Percentiles rank a stretch among this genome's conserved stretches.
Evolutionary conservation across 2,329 filamentous ascomycete species (phyloP).

Genomic region (Orbilia brochopaga): DNA sequence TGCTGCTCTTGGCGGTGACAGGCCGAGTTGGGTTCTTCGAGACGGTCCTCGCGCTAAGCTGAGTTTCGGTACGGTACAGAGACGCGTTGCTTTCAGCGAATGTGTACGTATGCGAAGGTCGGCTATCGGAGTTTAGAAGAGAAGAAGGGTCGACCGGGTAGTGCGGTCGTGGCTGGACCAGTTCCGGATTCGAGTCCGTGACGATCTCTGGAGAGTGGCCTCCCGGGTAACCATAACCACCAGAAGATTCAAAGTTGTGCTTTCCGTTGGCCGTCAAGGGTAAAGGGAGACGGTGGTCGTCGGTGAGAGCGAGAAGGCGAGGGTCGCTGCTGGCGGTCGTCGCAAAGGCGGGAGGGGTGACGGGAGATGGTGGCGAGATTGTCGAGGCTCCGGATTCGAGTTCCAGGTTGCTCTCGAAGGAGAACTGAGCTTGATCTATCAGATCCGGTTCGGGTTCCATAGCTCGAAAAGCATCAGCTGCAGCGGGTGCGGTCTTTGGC

Average conservation of each 20-base stretch:
- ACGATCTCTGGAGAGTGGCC: slow-evolving; percentile 29
- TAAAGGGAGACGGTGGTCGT: slow-evolving; percentile 33
- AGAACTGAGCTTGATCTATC: slow-evolving; percentile 29
- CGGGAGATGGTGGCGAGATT: slow-evolving; percentile 44
- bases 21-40: slow-evolving; percentile 25
- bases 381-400: slow-evolving; percentile 46
- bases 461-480: slow-evolving; percentile 2
- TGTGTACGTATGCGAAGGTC: slow-evolving; percentile 25
- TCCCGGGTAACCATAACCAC: slow-evolving; percentile 25
- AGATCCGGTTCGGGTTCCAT: slow-evolving; percentile 28
- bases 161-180: slow-evolving; percentile 46
- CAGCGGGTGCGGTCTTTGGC: slow-evolving; percentile 31
- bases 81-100: slow-evolving; percentile 1
- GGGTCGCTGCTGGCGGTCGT: slow-evolving; percentile 13
- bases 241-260: slow-evolving; percentile 25
- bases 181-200: slow-evolving; percentile 36
- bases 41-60: slow-evolving; percentile 28
- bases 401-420: slow-evolving; percentile 46
- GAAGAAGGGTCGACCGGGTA: slow-evolving; percentile 39
- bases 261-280: slow-evolving; percentile 30
- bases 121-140: slow-evolving; percentile 27
- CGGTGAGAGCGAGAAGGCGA: slow-evolving; percentile 26
- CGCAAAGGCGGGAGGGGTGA: slow-evolving; percentile 48
- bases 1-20: slow-evolving; percentile 15
- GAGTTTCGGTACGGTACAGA: slow-evolving; percentile 40